Evolutionary conservation across 177 flowering plant species (phyloP), one percentile per base, ranked within the genome.

Genomic region (Telopea speciosissima): DNA sequence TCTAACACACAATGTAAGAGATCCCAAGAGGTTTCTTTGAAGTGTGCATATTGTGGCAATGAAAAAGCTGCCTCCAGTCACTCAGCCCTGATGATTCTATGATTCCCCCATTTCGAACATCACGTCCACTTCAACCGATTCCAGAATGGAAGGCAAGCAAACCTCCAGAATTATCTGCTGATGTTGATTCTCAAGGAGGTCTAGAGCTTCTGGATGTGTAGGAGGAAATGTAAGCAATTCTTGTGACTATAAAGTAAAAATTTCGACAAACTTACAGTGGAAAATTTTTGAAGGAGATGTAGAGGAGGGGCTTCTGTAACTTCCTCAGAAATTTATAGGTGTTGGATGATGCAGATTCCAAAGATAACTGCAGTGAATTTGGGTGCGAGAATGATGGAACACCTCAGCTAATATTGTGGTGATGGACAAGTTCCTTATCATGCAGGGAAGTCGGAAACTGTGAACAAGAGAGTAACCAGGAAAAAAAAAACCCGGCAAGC

Each of bases 381-480:
- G 71, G 66, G 33, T 78, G 75, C 69, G 36, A 63, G 65, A 70
- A 70, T 58, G 79, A 74, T 33, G 68, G 26, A 69, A 72, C 70
- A 24, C 68, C 71, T 54, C 79, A 70, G 68, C 59, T 49, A 54
- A 36, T 44, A 60, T 65, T 66, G 49, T 62, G 52, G 23, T 42
- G 67, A 66, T 61, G 72, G 52, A 24, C 63, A 60, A 28, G 61
- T 52, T 68, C 36, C 78, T 62, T 79, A 81, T 42, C 65, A 42
- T 69, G 78, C 66, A 49, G 85, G 77, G 69, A 81, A 77, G 62
- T 70, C 80, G 7, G 59, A 71, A 31, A 70, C 28, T 63, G 66
- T 36, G 45, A 73, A 73, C 68, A 28, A 28, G 31, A 28, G 4
- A 28, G 31, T 28, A 28, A 4, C 31, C 31, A 28, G 31, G 31